Base-by-base conservation (phyloP, 176 grass and related monocot species). In the Juncus inflexus region DNA sequence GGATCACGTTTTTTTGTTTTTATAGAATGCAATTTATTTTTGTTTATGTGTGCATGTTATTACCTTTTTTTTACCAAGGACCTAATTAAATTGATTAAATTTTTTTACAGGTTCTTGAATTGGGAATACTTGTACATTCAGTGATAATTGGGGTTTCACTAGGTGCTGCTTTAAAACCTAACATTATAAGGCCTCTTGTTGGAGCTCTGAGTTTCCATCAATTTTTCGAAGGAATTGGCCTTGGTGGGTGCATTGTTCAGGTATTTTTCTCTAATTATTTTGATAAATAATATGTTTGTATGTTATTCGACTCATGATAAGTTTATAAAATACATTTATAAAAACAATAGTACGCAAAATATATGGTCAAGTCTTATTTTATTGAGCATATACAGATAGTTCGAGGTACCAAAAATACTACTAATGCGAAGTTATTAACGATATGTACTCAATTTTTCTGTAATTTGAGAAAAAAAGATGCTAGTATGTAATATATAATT, bases 161-260 rank as follows among this genome's bases (percentile, higher is more conserved):
- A 72, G 92, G 92, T 62, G 77, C 92, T 75, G 87, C 87, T 37
- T 71, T 83, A 38, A 89, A 74, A 36, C 61, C 87, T 35, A 77
- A 77, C 63, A 97, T 84, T 50, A 97, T 97, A 28, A 83, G 82
- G 74, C 85, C 92, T 55, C 85, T 97, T 16, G 87, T 97, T 39
- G 85, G 87, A 72, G 92, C 92, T 63, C 66, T 97, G 54, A 97
- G 92, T 63, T 97, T 97, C 83, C 92, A 97, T 72, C 92, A 97
- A 60, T 97, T 97, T 83, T 97, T 97, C 62, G 92, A 97, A 91
- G 92, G 92, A 15, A 76, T 97, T 57, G 92, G 92, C 11, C 81
- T 97, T 55, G 92, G 92, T 64, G 82, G 92, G 52, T 97, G 75
- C 72, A 97, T 97, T 64, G 82, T 97, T 52, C 92, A 97, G 92